Evolutionary conservation across 495 filamentous ascomycete species (phyloP), one percentile per base, ranked within the genome.

Genomic region (Daldinia grandis): DNA sequence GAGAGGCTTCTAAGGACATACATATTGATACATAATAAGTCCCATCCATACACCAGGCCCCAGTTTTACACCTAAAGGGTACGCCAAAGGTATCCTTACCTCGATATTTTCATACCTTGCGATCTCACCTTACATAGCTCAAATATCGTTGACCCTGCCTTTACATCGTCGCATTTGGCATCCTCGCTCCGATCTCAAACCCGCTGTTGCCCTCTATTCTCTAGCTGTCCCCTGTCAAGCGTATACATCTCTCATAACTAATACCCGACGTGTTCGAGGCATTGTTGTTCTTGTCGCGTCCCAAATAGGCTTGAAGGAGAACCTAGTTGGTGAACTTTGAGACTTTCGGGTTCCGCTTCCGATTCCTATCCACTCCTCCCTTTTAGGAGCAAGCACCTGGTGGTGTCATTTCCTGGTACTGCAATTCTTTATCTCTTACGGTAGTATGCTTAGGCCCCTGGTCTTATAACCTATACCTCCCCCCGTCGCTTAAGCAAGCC

Each of bases 321-420:
- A 71, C 69, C 77, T 74, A 73, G 80, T 78, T 80, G 78, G 77
- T 68, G 74, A 74, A 76, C 76, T 71, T 78, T 78, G 74, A 81
- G 78, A 79, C 76, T 65, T 74, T 78, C 79, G 78, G 79, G 79
- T 76, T 70, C 74, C 74, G 75, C 74, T 81, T 82, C 80, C 81
- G 81, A 78, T 77, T 69, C 76, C 73, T 81, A 74, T 65, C 76
- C 77, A 72, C 78, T 81, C 77, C 81, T 79, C 78, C 67, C 64
- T 62, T 73, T 70, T 69, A 81, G 65, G 75, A 76, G 74, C 71
- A 71, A 74, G 68, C 72, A 72, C 61, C 65, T 74, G 60, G 71
- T 71, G 67, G 66, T 74, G 66, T 76, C 71, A 68, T 74, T 76
- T 74, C 71, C 71, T 74, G 74, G 74, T 76, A 76, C 68, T 74